Base-by-base conservation (phyloP, 202 grass and related monocot species). In the Zizania palustris region DNA sequence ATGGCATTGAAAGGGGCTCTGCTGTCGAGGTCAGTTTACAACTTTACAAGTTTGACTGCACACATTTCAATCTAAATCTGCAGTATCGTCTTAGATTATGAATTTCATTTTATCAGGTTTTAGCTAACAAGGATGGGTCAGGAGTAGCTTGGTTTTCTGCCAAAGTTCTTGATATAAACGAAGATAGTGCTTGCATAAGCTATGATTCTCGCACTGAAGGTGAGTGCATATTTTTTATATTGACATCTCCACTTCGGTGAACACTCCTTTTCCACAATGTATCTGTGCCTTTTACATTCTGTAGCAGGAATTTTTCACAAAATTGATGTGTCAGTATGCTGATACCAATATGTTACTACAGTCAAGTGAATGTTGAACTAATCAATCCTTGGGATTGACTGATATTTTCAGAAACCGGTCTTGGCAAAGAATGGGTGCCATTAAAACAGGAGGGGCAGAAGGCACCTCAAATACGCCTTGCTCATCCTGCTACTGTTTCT, bases 131-230 rank as follows among this genome's bases (percentile, higher is more conserved):
- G 60, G 72, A 74, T 38, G 72, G 83, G 20, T 76, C 65, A 73
- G 79, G 83, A 84, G 81, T 72, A 53, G 88, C 84, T 82, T 99
- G 96, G 96, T 93, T 90, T 96, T 80, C 83, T 87, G 96, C 90
- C 36, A 82, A 67, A 9, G 92, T 99, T 75, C 65, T 96, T 85
- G 88, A 96, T 87, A 83, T 99, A 70, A 90, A 93, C 42, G 90
- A 89, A 50, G 37, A 83, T 75, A 90, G 74, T 77, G 86, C 83
- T 35, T 86, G 76, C 40, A 85, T 99, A 78, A 82, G 75, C 69
- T 99, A 96, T 63, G 84, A 86, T n/a, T 49, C 81, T 67, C 72
- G 69, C 71, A 83, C 62, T 85, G 92, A 83, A 88, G 93, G 92
- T 90, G 74, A 77, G 62, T 83, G 63, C 44, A 14, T 7, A 55